A percentile compares a stretch with the other conserved stretches of the same genome.
phyloP scores from a whole-genome alignment of 2,329 filamentous ascomycete species.

The Ophiocordyceps camponoti-leonardi region DNA sequence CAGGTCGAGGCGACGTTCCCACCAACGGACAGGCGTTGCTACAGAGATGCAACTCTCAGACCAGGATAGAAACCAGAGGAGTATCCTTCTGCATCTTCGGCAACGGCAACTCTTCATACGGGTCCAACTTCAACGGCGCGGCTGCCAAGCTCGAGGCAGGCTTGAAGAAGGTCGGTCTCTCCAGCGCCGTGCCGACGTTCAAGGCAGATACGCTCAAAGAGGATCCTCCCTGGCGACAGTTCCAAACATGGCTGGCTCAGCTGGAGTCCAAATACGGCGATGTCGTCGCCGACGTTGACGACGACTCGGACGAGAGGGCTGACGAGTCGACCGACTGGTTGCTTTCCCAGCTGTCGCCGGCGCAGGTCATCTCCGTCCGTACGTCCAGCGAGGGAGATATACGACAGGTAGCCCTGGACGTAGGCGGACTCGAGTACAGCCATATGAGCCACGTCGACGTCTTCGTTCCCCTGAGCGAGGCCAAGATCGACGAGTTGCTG shows the following conservation, averaged over 20 bases:
- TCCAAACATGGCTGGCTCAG: not conserved
- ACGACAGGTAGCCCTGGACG: not conserved
- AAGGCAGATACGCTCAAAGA: slow-evolving; percentile 1
- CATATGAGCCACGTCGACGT: slow-evolving; percentile 2
- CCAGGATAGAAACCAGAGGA: not conserved
- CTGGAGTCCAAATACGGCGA: not conserved
- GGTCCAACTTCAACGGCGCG: slow-evolving; percentile 1
- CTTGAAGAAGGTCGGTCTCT: not conserved
- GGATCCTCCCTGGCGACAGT: slow-evolving; percentile 1
- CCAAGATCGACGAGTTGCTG: not conserved
- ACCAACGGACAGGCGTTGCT: not conserved
- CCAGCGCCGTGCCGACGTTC: not conserved
- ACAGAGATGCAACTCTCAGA: not conserved
- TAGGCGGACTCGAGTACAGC: slow-evolving; percentile 1
- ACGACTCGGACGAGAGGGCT: not conserved
- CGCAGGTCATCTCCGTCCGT: not conserved
- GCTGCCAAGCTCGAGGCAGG: not conserved
- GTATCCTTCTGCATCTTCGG: slow-evolving; percentile 1
- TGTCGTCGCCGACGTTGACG: not conserved
- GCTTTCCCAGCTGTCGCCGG: slow-evolving; percentile 1
- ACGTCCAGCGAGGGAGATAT: not conserved
- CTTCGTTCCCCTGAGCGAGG: not conserved
- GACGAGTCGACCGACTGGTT: not conserved
- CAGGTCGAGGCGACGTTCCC: slow-evolving; percentile 1
- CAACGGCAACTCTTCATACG: slow-evolving; percentile 1